Conservation (phyloP, 192 early-diverging fungal species). For the Dissophora globulifera region DNA sequence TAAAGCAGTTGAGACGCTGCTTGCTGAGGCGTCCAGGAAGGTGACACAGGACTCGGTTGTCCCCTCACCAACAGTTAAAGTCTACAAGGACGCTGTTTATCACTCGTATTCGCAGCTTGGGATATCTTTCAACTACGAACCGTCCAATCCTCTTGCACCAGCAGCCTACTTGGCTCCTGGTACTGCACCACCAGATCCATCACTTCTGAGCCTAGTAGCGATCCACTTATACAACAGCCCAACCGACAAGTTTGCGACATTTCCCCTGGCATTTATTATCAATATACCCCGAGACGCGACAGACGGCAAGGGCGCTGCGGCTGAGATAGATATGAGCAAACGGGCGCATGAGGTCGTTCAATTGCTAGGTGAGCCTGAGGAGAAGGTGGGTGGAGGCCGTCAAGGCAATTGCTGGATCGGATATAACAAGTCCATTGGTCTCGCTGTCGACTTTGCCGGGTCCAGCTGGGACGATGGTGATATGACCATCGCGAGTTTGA, state of each 20-base stretch:
- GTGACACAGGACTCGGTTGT: not conserved
- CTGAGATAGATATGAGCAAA: conserved; percentile 22
- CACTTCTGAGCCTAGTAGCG: conserved; percentile 37
- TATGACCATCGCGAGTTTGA: conserved; percentile 39
- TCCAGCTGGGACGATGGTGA: conserved; percentile 59
- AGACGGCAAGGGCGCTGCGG: too few species aligned
- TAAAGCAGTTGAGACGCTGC: not conserved
- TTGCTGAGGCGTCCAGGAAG: not conserved
- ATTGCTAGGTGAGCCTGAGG: conserved; percentile 57
- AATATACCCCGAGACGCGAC: too few species aligned
- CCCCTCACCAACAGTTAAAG: conserved; percentile 34
- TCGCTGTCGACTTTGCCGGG: conserved; percentile 58
- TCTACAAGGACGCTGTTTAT: conserved; percentile 55
- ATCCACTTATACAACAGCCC: conserved; percentile 57
- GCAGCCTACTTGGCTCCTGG: not conserved
- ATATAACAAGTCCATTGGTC: conserved; percentile 41
- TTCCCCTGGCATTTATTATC: conserved; percentile 42
- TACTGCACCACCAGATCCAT: conserved; percentile 1
- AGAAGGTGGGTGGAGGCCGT: conserved; percentile 57
- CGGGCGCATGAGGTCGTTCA: conserved; percentile 55
- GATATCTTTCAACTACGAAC: conserved; percentile 57
- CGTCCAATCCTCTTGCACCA: conserved; percentile 12
- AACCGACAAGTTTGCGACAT: conserved; percentile 53
- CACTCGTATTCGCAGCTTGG: conserved; percentile 52
- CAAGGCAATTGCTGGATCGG: conserved; percentile 62